A percentile compares a stretch with the other conserved stretches of the same genome.
These are phyloP conservation scores for Acacia crassicarpa DNA, from an alignment of 306 rosid genomes.

Conservation along the genomic window DNA sequence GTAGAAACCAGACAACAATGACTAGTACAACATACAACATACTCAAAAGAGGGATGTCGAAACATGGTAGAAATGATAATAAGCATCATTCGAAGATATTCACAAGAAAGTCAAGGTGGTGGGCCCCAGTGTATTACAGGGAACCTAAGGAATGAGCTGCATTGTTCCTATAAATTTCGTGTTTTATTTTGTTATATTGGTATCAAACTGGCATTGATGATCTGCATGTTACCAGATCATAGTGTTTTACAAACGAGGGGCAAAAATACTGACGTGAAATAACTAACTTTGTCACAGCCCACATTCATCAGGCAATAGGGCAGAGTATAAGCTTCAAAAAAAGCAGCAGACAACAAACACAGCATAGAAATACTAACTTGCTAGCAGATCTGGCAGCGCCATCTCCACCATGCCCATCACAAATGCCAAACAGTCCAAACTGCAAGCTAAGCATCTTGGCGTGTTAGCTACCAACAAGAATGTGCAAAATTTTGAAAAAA, in stretches of 20 bases:
- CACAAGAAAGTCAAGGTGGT: not conserved
- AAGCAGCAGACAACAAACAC: slow-evolving; percentile 27
- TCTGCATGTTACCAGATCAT: slow-evolving; percentile 4
- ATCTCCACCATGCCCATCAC: slow-evolving; percentile 97
- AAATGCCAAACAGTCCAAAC: slow-evolving; percentile 91
- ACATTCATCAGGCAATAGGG: slow-evolving; percentile 2
- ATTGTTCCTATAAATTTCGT: not conserved
- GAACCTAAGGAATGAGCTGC: not conserved
- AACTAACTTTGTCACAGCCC: not conserved
- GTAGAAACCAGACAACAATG: slow-evolving; percentile 7
- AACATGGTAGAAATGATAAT: slow-evolving; percentile 7
- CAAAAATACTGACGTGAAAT: not conserved
- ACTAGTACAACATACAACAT: not conserved
- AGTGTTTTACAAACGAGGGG: not conserved
- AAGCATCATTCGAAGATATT: slow-evolving; percentile 20
- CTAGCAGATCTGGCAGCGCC: slow-evolving; percentile 89
- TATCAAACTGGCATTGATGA: not conserved
- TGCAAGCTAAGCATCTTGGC: slow-evolving; percentile 49
- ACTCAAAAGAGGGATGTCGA: slow-evolving; percentile 10
- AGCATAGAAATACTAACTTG: slow-evolving; percentile 68
- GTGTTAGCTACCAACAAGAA: slow-evolving; percentile 40
- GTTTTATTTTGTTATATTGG: not conserved
- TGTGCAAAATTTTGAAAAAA: slow-evolving; percentile 17
- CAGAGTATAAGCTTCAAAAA: slow-evolving; percentile 10
- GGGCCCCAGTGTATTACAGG: not conserved